A percentile compares a stretch with the other conserved stretches of the same genome.
phyloP scores from a whole-genome alignment of 768 basidiomycete genomes.

The Calocybe gangraenosa region DNA sequence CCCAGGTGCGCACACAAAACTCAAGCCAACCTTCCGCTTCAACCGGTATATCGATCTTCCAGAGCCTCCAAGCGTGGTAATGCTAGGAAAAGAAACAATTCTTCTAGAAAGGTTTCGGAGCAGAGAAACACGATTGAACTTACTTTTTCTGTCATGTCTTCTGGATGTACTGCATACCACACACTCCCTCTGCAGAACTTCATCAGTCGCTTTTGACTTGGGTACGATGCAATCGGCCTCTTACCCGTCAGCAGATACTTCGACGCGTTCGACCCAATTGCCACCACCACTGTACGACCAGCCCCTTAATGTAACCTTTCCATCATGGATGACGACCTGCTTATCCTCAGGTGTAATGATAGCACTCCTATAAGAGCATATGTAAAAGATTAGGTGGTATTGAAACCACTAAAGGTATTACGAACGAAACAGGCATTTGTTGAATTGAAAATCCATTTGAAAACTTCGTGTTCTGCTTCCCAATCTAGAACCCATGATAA shows the following conservation, averaged over 20 bases:
- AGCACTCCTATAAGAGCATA: slow-evolving; percentile 34
- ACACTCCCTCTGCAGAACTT: slow-evolving; percentile 34
- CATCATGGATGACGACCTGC: slow-evolving; percentile 44
- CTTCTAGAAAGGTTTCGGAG: background rate
- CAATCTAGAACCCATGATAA: slow-evolving; percentile 26
- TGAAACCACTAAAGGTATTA: slow-evolving; percentile 4
- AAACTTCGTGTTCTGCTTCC: slow-evolving; percentile 48
- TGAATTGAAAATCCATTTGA: slow-evolving; percentile 56
- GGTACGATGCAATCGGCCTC: slow-evolving; percentile 7
- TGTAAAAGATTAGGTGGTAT: background rate
- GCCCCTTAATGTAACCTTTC: slow-evolving; percentile 37
- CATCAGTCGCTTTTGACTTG: background rate
- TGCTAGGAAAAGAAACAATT: slow-evolving; percentile 25
- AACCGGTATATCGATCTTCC: slow-evolving; percentile 47
- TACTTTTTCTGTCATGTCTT: slow-evolving; percentile 47
- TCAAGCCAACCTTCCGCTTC: slow-evolving; percentile 56
- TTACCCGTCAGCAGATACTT: slow-evolving; percentile 46
- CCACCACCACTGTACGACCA: slow-evolving; percentile 46
- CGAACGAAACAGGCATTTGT: slow-evolving; percentile 56
- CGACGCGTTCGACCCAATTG: slow-evolving; percentile 55
- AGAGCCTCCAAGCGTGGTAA: slow-evolving; percentile 52
- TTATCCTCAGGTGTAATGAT: slow-evolving; percentile 42
- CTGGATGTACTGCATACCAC: slow-evolving; percentile 44
- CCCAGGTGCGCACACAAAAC: slow-evolving; percentile 53
- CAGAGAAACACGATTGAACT: background rate